These are phyloP conservation scores for Nicotiana undulata DNA, from an alignment of 257 asterid genomes.

Conservation along the genomic window DNA sequence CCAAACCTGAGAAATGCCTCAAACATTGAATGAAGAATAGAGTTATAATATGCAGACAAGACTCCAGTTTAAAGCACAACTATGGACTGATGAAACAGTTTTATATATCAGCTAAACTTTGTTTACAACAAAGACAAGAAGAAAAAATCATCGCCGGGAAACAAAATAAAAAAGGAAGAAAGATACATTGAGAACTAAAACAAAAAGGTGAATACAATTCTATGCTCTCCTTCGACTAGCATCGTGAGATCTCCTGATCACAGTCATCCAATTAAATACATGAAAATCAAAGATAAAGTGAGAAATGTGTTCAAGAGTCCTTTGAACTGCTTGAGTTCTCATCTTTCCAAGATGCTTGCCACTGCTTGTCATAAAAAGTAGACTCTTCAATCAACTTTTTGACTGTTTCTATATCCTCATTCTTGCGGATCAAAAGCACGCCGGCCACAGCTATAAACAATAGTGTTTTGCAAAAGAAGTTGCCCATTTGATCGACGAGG, in stretches of 20 bases:
- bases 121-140: background rate
- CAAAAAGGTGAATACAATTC: constrained; percentile 1
- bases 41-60: background rate
- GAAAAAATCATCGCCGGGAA: background rate
- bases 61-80: background rate
- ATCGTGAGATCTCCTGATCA: background rate
- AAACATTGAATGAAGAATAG: background rate
- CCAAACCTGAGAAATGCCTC: background rate
- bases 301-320: background rate
- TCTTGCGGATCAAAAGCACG: constrained; percentile 81
- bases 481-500: constrained; percentile 90
- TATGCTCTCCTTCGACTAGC: background rate
- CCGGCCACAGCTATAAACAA: constrained; percentile 73
- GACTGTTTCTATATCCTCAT: constrained; percentile 31
- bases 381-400: constrained; percentile 16
- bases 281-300: background rate
- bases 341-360: constrained; percentile 21
- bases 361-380: constrained; percentile 20
- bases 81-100: background rate
- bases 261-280: background rate
- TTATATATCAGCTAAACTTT: background rate
- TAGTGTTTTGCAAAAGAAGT: constrained; percentile 85
- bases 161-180: background rate
- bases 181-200: background rate
- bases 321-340: constrained; percentile 5